These are phyloP conservation scores for Yamadazyma buinensis DNA, from an alignment of 1,139 yeast genomes.

Conservation along the genomic window DNA sequence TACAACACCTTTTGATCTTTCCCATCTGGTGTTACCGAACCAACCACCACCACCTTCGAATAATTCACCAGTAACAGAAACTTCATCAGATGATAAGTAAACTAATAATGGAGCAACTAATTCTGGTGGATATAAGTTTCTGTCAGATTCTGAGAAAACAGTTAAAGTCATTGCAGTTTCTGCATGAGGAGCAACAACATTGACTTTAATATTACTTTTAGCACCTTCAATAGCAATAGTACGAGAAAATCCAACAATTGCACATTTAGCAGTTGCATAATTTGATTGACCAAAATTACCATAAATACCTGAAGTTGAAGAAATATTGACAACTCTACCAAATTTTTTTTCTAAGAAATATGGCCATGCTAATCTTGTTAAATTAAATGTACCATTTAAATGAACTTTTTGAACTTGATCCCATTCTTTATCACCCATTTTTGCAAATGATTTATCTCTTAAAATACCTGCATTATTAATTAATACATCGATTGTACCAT, in stretches of 20 bases:
- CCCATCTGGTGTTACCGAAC: slow-evolving; percentile 95
- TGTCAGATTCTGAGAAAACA: slow-evolving; percentile 72
- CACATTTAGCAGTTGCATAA: slow-evolving; percentile 91
- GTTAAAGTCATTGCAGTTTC: slow-evolving; percentile 96
- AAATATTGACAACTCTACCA: slow-evolving; percentile 83
- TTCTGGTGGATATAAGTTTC: slow-evolving; percentile 79
- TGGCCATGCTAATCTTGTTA: slow-evolving; percentile 94
- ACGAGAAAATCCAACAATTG: slow-evolving; percentile 78
- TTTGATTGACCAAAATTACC: slow-evolving; percentile 98
- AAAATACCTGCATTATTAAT: slow-evolving; percentile 94
- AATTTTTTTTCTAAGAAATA: slow-evolving; percentile 70
- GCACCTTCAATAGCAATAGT: slow-evolving; percentile 91
- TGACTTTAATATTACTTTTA: slow-evolving; percentile 69
- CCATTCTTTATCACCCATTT: slow-evolving; percentile 88
- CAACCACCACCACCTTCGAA: slow-evolving; percentile 77
- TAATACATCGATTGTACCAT: slow-evolving; percentile 82
- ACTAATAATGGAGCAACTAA: slow-evolving; percentile 91
- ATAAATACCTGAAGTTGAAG: slow-evolving; percentile 95
- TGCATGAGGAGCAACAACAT: slow-evolving; percentile 94
- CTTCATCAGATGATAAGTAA: slow-evolving; percentile 68
- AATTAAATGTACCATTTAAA: slow-evolving; percentile 73
- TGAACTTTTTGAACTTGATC: slow-evolving; percentile 77
- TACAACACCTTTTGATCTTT: slow-evolving; percentile 84
- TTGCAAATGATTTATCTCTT: slow-evolving; percentile 83
- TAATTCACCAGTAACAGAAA: slow-evolving; percentile 46